Base-by-base conservation (phyloP, 306 rosid species). In the Astragalus glycyphyllos region DNA sequence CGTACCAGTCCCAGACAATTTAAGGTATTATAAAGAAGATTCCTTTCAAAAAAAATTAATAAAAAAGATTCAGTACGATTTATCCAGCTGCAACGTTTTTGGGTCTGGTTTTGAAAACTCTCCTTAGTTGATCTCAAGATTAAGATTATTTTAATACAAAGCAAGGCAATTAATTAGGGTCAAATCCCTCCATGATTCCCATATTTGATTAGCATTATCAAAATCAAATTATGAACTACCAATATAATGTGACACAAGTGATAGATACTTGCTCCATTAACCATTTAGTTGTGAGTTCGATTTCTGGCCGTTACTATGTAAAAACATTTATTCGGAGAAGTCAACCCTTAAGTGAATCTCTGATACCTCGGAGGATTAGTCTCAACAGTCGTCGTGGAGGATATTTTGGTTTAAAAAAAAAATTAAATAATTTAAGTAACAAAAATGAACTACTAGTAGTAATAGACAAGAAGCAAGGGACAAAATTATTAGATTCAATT, bases 171-270 rank as follows among this genome's bases (percentile, higher is more conserved):
- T 38, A 53, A 42, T 10, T 38, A 53, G 47, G 34, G 64, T 14
- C 44, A 61, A 73, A 34, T 10, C 44, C 13, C 13, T 1, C 5
- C 38, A 37, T 50, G 46, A 53, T 64, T 74, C 12, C 6, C 72
- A 63, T 41, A 41, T 40, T 40, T 17, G 51, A 54, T 41, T 23
- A 40, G 4, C 54, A 62, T 61, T 53, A 50, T 26, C 29, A 38
- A 29, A 51, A 20, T 20, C 23, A 20, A 20, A 20, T 20, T 0
- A 20, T 20, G n/a, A n/a, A n/a, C n/a, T n/a, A n/a, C n/a, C n/a
- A n/a, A n/a, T n/a, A n/a, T n/a, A n/a, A n/a, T n/a, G n/a, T n/a
- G n/a, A n/a, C n/a, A n/a, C n/a, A n/a, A n/a, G n/a, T n/a, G n/a
- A n/a, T n/a, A n/a, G n/a, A n/a, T n/a, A n/a, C n/a, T n/a, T n/a